Conservation (phyloP, 306 rosid species). For the Pyrus pyrifolia region DNA sequence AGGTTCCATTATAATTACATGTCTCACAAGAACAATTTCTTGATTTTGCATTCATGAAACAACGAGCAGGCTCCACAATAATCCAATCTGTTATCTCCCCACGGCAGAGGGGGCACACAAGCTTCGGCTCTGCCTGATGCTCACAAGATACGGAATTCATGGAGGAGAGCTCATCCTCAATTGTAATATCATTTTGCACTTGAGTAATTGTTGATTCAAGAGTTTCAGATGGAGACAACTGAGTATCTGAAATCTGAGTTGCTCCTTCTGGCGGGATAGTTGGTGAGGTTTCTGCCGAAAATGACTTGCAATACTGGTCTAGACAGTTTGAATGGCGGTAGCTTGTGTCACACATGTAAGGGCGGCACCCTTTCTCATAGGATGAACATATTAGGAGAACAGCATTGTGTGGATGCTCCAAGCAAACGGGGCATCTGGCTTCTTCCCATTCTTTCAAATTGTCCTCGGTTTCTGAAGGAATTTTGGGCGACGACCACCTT, state of each 20-base stretch:
- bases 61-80: constrained; percentile 76
- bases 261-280: constrained; percentile 36
- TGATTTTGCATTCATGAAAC: constrained; percentile 79
- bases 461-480: constrained; percentile 49
- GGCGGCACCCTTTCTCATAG: constrained; percentile 88
- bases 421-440: constrained; percentile 91
- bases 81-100: constrained; percentile 82
- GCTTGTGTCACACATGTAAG: constrained; percentile 98
- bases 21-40: constrained; percentile 91
- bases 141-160: constrained; percentile 54
- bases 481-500: constrained; percentile 32
- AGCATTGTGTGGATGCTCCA: constrained; percentile 99
- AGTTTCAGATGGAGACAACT: constrained; percentile 16
- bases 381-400: constrained; percentile 92
- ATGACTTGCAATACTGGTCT: constrained; percentile 89
- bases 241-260: constrained; percentile 22
- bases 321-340: constrained; percentile 97
- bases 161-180: constrained; percentile 42
- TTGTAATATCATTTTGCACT: constrained; percentile 33
- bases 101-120: constrained; percentile 90
- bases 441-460: constrained; percentile 88
- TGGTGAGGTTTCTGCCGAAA: constrained; percentile 42
- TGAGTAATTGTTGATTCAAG: constrained; percentile 21
- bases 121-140: constrained; percentile 43
- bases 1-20: constrained; percentile 70